Conservation (phyloP, 2,329 filamentous ascomycete genomes). For the Phyllosticta citriasiana region DNA sequence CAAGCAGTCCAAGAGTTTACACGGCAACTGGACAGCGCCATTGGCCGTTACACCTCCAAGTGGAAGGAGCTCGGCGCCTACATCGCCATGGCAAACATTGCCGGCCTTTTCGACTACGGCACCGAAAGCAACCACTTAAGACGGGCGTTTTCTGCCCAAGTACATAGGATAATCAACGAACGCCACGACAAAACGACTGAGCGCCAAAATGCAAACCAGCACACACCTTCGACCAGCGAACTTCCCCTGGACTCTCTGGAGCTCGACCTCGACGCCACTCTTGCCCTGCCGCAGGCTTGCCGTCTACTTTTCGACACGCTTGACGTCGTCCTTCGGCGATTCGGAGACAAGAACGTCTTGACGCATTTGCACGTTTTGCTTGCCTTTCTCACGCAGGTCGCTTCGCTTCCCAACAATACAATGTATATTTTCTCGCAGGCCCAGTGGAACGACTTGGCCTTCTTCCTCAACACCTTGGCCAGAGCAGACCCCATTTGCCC, state of each 20-base stretch:
- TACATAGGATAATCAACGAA: conserved; percentile 15
- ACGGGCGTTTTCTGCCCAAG: conserved; percentile 6
- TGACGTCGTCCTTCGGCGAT: conserved; percentile 39
- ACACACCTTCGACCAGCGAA: neutral
- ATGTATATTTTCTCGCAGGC: conserved; percentile 24
- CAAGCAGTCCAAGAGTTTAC: conserved; percentile 42
- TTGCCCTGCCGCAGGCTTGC: conserved; percentile 25
- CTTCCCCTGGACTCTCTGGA: conserved; percentile 1
- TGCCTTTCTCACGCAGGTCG: conserved; percentile 46
- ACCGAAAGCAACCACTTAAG: conserved; percentile 31
- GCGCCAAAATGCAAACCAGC: conserved; percentile 11
- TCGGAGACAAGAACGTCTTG: conserved; percentile 49
- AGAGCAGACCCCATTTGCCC: neutral
- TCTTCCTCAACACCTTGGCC: conserved; percentile 44
- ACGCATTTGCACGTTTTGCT: conserved; percentile 54
- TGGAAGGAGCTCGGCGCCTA: conserved; percentile 50
- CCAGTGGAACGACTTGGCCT: conserved; percentile 45
- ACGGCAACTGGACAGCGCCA: conserved; percentile 45
- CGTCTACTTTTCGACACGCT: conserved; percentile 37
- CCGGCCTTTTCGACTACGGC: conserved; percentile 46
- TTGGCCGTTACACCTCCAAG: conserved; percentile 40
- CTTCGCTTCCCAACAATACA: conserved; percentile 22
- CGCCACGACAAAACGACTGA: conserved; percentile 13
- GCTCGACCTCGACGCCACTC: conserved; percentile 13
- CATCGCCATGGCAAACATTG: conserved; percentile 48